Base-by-base conservation (phyloP, 2,329 filamentous ascomycete genomes). In the Aspergillus vadensis region DNA sequence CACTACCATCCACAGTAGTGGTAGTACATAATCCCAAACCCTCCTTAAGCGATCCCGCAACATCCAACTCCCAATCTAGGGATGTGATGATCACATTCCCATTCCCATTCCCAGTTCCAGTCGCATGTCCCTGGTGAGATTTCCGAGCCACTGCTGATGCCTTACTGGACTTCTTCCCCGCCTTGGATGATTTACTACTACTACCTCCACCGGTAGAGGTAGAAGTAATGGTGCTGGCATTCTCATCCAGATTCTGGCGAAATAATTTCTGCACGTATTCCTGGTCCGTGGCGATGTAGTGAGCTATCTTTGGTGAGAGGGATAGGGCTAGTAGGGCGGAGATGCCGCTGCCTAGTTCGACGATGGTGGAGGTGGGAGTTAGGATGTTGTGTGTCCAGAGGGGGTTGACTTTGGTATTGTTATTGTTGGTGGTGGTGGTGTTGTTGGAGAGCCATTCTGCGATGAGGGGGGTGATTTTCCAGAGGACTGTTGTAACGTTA, bases 281-380 rank as follows among this genome's bases (percentile, higher is more conserved):
- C 76, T 97, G 94, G 74, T 99, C 95, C 0, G 93, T 97, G 49
- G 95, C 86, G 48, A 92, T 82, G 73, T 95, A 96, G 61, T 81
- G 80, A 5, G 71, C 64, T 17, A 96, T 82, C 3, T 78, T 79
- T 1, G 85, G 84, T 2, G 85, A 84, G 12, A 97, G 77, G 6
- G 86, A 80, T 39, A 95, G 80, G 3, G 89, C 91, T 36, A 93
- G 85, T 38, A 98, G 81, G 17, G 89, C 91, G 0, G 92, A 91
- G 58, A 96, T 89, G 57, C 95, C 95, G 73, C 91, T 92, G 47
- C 95, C 95, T 5, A 99, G 85, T 72, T 98, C 95, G 58, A 97
- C 81, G 19, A 93, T 81, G 5, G 80, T 80, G 5, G 90, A 87
- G 2, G 79, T 67, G 0, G 80, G 61, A 23, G 80, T 75, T 7